Base-by-base conservation (phyloP, 352 stramenopile species). In the Pythium aquatile region DNA sequence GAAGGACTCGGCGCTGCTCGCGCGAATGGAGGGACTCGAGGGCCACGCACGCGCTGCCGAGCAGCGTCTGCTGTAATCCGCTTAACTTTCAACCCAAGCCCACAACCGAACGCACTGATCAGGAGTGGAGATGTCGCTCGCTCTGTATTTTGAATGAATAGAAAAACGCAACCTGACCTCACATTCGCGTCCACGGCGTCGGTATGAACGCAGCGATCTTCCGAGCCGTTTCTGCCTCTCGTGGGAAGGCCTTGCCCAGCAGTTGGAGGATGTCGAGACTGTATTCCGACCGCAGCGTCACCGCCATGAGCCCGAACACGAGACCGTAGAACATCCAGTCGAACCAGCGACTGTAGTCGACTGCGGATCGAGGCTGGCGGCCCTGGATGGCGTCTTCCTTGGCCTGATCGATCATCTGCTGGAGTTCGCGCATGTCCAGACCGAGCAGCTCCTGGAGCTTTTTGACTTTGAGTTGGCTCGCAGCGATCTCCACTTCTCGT, bases 1-100 rank as follows among this genome's bases (percentile, higher is more conserved):
- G 9, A 71, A 97, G 62, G 97, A 99, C 79, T 96, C 90, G 46
- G 91, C 98, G 14, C 75, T 92, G 58, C 90, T 99, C 66, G 97
- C 97, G 49, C 83, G 97, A 30, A 92, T 94, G 77, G 85, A 94
- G 73, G 85, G 85, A 17, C 77, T 94, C 2, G 85, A 94, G 53
- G 85, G 85, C 44, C 85, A 94, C 77, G 85, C 85, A 46, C 85
- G 85, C 37, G 83, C 83, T 16, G 85, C 85, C 8, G 85, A 94
- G 67, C 80, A 91, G 64, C 81, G 85, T n/a, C 69, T 94, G 55
- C 69, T 93, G 47, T 90, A 86, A 74, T 3, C 39, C 8, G 39
- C 17, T 47, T 8, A 16, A 47, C 39, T 47, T 16, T 8, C 39
- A 47, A 47, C 20, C 39, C 39, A 47, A 24, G 5, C 16, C 26